These are phyloP conservation scores for Amesomyces nigricolor DNA, from an alignment of 2,329 filamentous ascomycete species.

Conservation along the genomic window DNA sequence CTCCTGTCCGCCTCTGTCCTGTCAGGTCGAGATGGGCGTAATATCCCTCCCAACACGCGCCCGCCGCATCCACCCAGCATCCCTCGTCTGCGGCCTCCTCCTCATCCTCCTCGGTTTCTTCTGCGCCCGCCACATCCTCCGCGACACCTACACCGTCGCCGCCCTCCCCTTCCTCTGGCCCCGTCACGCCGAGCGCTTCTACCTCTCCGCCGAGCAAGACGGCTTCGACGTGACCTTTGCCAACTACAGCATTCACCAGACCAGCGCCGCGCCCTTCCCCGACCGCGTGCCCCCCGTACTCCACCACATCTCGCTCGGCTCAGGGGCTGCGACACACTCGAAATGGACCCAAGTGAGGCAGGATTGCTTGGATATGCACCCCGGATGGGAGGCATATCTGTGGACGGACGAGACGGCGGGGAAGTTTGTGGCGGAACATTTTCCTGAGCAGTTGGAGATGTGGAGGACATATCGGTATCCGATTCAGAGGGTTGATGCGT, in stretches of 20 bases:
- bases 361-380: constrained; percentile 32
- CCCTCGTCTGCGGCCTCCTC: constrained; percentile 14
- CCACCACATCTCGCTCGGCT: constrained; percentile 33
- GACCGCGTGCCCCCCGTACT: constrained; percentile 33
- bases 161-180: constrained; percentile 28
- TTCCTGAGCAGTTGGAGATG: constrained; percentile 23
- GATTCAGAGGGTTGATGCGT: constrained; percentile 28
- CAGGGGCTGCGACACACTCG: constrained; percentile 19
- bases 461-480: constrained; percentile 26
- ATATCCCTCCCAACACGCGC: constrained; percentile 4
- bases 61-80: constrained; percentile 10
- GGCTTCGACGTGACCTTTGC: constrained; percentile 33
- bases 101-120: constrained; percentile 21
- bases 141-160: constrained; percentile 29
- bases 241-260: constrained; percentile 30
- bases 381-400: constrained; percentile 30
- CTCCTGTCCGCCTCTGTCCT: not conserved
- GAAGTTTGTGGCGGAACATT: constrained; percentile 24
- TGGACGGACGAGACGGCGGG: constrained; percentile 26
- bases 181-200: constrained; percentile 25
- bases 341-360: constrained; percentile 31
- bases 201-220: constrained; percentile 28
- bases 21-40: constrained; percentile 16
- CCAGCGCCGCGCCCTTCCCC: constrained; percentile 25
- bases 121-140: constrained; percentile 15